phyloP scores from a whole-genome alignment of 2,329 filamentous ascomycete species.

The Lachnellula hyalina region DNA sequence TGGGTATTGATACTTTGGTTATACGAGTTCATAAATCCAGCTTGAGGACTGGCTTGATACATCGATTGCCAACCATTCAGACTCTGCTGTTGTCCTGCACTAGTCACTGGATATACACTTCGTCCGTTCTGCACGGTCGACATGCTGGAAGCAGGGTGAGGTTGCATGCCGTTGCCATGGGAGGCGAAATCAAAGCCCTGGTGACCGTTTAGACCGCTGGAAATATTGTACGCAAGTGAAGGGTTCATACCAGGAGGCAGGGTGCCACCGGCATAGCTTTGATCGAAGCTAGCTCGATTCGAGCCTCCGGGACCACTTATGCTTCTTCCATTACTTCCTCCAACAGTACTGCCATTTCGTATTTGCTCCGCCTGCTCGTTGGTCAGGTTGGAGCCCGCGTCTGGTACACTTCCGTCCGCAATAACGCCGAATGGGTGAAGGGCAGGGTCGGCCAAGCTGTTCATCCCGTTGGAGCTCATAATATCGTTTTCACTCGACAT shows the following conservation, averaged over 20 bases:
- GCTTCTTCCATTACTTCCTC: conserved; percentile 51
- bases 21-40: conserved; percentile 51
- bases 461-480: conserved; percentile 55
- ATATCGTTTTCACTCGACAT: conserved; percentile 58
- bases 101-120: conserved; percentile 54
- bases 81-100: conserved; percentile 52
- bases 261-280: conserved; percentile 53
- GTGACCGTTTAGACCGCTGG: conserved; percentile 53
- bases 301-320: conserved; percentile 50
- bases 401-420: conserved; percentile 33
- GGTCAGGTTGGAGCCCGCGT: conserved; percentile 39
- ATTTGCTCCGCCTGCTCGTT: conserved; percentile 59
- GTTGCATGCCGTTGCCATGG: conserved; percentile 30
- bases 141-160: conserved; percentile 24
- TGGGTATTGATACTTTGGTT: conserved; percentile 59
- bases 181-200: conserved; percentile 32
- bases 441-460: conserved; percentile 54
- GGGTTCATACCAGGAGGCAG: conserved; percentile 60
- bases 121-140: conserved; percentile 22
- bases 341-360: conserved; percentile 51
- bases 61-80: conserved; percentile 69
- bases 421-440: conserved; percentile 54
- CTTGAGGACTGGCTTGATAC: conserved; percentile 68
- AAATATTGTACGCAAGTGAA: conserved; percentile 58
- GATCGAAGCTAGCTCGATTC: conserved; percentile 40